Conservation (phyloP, 306 rosid genomes). For the Casuarina cunninghamiana region DNA sequence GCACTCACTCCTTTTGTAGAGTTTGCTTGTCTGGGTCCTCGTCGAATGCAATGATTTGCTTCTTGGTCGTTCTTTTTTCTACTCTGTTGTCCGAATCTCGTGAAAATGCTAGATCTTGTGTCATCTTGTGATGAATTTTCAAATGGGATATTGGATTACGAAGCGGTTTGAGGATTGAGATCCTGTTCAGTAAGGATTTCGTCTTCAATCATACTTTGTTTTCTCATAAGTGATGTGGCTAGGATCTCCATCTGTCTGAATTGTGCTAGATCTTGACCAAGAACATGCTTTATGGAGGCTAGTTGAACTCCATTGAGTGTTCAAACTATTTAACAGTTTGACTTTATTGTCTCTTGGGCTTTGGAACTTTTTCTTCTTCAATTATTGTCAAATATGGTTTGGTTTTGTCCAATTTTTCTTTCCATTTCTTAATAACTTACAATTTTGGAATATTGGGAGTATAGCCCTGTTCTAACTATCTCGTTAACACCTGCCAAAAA, state of each 20-base stretch:
- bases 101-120: constrained; percentile 41
- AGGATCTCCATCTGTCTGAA: constrained; percentile 9
- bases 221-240: neutral
- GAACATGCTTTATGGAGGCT: constrained; percentile 16
- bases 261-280: constrained; percentile 46
- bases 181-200: constrained; percentile 16
- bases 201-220: neutral
- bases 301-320: neutral
- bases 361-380: neutral
- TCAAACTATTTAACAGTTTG: neutral
- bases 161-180: constrained; percentile 22
- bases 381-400: neutral
- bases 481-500: neutral
- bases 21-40: constrained; percentile 26
- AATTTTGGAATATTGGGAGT: constrained; percentile 8
- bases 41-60: neutral
- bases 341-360: constrained; percentile 9
- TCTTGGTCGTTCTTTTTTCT: neutral
- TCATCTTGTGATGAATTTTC: constrained; percentile 1
- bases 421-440: neutral
- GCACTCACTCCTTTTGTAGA: constrained; percentile 6
- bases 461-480: neutral
- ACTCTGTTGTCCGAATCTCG: neutral
- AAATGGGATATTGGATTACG: neutral
- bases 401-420: neutral